These are phyloP conservation scores for Yamadazyma kitorensis DNA, from an alignment of 805 yeast genomes.

Conservation along the genomic window DNA sequence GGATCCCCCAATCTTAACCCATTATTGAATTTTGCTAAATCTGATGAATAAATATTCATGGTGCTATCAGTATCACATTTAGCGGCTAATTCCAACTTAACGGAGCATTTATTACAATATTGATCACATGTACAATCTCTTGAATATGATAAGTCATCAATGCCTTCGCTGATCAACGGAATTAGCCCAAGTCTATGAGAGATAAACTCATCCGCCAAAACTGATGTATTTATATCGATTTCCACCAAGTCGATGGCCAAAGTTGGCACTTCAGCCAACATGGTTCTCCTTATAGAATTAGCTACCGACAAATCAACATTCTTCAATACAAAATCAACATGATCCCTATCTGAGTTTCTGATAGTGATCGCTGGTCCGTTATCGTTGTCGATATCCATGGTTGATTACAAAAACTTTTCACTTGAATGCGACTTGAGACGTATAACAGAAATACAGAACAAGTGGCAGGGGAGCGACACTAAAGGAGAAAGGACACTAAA, in stretches of 20 bases:
- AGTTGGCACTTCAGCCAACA: constrained; percentile 96
- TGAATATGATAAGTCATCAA: constrained; percentile 80
- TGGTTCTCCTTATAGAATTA: constrained; percentile 84
- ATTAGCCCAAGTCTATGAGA: constrained; percentile 92
- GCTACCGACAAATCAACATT: constrained; percentile 90
- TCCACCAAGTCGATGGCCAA: constrained; percentile 95
- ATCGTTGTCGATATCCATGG: constrained; percentile 25
- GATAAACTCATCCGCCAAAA: constrained; percentile 93
- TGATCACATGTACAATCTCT: constrained; percentile 98
- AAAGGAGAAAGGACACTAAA: neutral
- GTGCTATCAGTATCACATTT: constrained; percentile 84
- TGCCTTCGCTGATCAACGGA: constrained; percentile 82
- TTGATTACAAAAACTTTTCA: constrained; percentile 8
- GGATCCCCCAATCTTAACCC: constrained; percentile 71
- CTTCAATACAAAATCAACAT: constrained; percentile 83
- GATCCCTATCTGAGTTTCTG: constrained; percentile 79
- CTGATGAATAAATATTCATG: constrained; percentile 87
- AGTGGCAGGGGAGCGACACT: neutral
- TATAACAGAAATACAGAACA: neutral
- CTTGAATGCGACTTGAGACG: constrained; percentile 3
- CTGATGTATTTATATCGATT: constrained; percentile 88
- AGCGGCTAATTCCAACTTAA: constrained; percentile 82
- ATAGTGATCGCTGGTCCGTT: constrained; percentile 82
- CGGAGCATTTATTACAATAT: constrained; percentile 94
- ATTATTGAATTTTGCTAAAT: constrained; percentile 48